Base-by-base conservation (phyloP, 2,329 filamentous ascomycete species). In the Leptodontidium sp. region DNA sequence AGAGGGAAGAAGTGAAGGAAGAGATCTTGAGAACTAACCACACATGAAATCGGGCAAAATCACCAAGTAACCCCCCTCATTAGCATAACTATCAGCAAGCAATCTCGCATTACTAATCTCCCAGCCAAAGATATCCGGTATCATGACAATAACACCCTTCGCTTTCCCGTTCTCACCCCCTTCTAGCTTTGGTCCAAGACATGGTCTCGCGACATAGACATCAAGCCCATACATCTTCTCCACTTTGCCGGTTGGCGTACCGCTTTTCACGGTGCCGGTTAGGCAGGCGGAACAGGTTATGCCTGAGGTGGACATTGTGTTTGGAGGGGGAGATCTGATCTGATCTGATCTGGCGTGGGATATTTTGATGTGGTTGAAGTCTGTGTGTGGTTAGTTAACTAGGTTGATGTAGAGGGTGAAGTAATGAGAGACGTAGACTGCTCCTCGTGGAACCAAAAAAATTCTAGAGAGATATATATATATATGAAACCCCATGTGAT, bases 1-100 rank as follows among this genome's bases (percentile, higher is more conserved):
- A 29, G 15, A 29, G 14, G 17, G 38, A 55, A 45, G 63, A 52
- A 50, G 38, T 32, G 32, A 15, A 21, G n/a, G 5, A 45, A 11
- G 38, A 6, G 29, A 32, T 6, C 21, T 21, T 40, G 38, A 40
- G 38, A n/a, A 70, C 66, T 50, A 26, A 81, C 82, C 83, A 68
- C 81, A 76, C 80, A 84, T 83, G 70, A 86, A 84, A 68, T 86
- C 83, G 0, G 84, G 84, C 32, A 85, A 70, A 70, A 84, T 83
- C 35, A 86, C 83, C 7, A 76, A 75, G 70, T 80, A 83, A 2
- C 76, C 76, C 0, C 82, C 81, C 62, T 80, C 76, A 14, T 15
- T 17, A 14, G 84, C 83, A 74, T 84, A 85, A 26, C 76, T 73
- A 71, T 86, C 84, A 1, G 82, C 82, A 7, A 86, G 73, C 1